Percentiles rank a stretch among this genome's conserved stretches.
These are phyloP conservation scores for Candida awuae DNA, from an alignment of 805 yeast genomes.

Conservation along the genomic window DNA sequence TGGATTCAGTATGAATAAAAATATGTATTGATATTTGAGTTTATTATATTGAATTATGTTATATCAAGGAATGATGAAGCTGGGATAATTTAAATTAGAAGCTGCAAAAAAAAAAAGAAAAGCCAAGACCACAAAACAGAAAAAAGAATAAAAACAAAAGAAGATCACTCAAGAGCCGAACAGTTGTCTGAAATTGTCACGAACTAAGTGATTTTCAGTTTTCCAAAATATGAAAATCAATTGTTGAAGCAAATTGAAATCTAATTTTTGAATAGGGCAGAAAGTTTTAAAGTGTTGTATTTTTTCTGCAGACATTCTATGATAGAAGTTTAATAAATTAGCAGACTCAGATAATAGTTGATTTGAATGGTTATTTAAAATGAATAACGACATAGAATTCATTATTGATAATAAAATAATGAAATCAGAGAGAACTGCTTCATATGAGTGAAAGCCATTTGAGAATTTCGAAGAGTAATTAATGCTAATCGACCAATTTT, in stretches of 20 bases:
- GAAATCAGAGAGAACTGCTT: constrained; percentile 3
- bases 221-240: constrained; percentile 7
- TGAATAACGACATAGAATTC: constrained; percentile 1
- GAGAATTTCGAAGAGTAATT: background rate
- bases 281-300: background rate
- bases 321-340: background rate
- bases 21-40: no score
- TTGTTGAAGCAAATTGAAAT: background rate
- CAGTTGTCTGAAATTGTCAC: constrained; percentile 1
- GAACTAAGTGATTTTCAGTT: constrained; percentile 4
- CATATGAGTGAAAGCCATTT: background rate
- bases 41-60: no score
- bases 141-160: constrained; percentile 11
- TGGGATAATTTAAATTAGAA: no score
- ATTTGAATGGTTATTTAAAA: background rate
- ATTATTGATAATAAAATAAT: constrained; percentile 5
- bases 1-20: no score
- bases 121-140: constrained; percentile 27
- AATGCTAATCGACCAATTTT: background rate
- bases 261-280: background rate
- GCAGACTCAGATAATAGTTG: background rate
- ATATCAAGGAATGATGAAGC: no score
- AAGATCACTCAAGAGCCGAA: background rate
- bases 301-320: background rate
- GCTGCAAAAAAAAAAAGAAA: no score